phyloP scores from a whole-genome alignment of 257 asterid species.

The Solanum corneliomulleri region DNA sequence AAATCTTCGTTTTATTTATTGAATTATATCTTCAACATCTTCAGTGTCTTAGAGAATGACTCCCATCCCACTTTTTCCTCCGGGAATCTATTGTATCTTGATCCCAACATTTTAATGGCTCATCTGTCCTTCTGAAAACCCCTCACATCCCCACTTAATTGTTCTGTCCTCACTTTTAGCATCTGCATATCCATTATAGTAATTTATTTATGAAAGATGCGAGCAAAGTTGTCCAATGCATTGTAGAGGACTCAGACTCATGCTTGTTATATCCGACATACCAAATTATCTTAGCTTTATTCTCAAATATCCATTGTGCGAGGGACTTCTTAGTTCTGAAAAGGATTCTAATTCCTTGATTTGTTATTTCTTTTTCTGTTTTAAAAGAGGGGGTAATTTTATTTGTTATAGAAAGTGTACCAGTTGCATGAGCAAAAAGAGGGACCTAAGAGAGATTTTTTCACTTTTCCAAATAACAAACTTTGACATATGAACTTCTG shows the following conservation, averaged over 20 bases:
- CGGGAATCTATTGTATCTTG: background rate
- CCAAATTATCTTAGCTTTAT: background rate
- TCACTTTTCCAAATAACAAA: background rate
- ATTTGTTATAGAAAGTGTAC: background rate
- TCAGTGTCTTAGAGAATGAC: background rate
- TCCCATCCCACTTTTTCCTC: background rate
- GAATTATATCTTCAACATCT: background rate
- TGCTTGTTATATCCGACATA: background rate
- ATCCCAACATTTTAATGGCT: background rate
- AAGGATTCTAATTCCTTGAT: background rate
- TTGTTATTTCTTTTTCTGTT: background rate
- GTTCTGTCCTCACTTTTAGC: background rate
- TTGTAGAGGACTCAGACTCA: background rate
- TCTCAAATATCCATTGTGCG: background rate
- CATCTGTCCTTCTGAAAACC: background rate
- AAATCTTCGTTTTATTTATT: background rate
- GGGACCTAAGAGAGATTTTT: background rate
- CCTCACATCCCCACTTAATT: background rate
- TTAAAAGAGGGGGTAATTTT: background rate
- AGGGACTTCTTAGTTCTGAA: background rate
- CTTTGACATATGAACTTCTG: background rate
- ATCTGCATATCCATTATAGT: background rate
- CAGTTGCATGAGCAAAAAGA: background rate
- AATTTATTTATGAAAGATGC: background rate
- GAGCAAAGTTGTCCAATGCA: background rate